Percentiles rank a stretch among this genome's conserved stretches.
These are phyloP conservation scores for Stylonectria norvegica DNA, from an alignment of 2,329 filamentous ascomycete genomes.

Conservation along the genomic window DNA sequence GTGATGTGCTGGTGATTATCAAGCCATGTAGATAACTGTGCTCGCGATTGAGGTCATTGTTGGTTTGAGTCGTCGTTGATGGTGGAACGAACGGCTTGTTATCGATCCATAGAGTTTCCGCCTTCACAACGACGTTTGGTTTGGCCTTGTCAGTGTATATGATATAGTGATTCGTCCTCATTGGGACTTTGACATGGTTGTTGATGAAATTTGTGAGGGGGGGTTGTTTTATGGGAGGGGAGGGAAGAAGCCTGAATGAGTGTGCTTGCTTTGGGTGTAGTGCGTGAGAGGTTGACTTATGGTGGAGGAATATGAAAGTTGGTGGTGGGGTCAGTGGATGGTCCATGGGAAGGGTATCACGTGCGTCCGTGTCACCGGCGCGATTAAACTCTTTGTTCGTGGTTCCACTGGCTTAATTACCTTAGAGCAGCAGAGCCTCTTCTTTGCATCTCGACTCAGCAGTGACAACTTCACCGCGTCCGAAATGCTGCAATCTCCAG, in stretches of 20 bases:
- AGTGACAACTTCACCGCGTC: constrained; percentile 3
- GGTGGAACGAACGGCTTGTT: constrained; percentile 5
- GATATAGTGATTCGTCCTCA: constrained; percentile 6
- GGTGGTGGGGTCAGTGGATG: too few species aligned
- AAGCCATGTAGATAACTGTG: constrained; percentile 6
- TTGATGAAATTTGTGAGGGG: constrained; percentile 6
- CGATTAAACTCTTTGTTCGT: constrained; percentile 6
- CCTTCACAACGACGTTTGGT: constrained; percentile 6
- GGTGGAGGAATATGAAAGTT: too few species aligned
- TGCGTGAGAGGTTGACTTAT: too few species aligned
- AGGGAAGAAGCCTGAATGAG: too few species aligned
- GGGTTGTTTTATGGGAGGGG: too few species aligned
- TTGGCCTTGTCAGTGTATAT: constrained; percentile 5
- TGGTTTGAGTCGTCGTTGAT: constrained; percentile 3
- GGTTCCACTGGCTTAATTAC: constrained; percentile 6
- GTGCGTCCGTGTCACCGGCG: constrained; percentile 29
- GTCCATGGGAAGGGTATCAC: constrained; percentile 15
- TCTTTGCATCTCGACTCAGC: constrained; percentile 17
- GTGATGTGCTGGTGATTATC: constrained; percentile 3
- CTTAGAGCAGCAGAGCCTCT: too few species aligned
- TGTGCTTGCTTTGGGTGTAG: too few species aligned
- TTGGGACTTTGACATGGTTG: constrained; percentile 5
- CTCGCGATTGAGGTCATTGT: constrained; percentile 6
- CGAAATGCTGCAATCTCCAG: constrained; percentile 15
- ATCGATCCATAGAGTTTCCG: constrained; percentile 8